These are phyloP conservation scores for Pseudogymnoascus sp. DNA, from an alignment of 2,329 filamentous ascomycete genomes.

Conservation along the genomic window DNA sequence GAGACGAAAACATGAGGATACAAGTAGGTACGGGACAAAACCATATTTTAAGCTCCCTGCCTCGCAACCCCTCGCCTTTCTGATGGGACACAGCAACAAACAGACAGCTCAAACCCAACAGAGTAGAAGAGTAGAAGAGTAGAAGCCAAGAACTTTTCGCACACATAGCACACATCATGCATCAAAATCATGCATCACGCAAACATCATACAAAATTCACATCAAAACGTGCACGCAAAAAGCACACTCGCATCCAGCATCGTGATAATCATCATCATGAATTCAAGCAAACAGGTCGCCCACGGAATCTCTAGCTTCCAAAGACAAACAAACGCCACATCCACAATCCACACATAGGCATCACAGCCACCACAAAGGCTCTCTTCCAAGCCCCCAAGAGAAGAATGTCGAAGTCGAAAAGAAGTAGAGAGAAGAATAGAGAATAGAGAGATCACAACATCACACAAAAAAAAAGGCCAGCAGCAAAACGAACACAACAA, in stretches of 20 bases:
- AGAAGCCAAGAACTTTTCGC: too few relatives aligned
- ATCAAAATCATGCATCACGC: background rate
- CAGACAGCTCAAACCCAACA: background rate
- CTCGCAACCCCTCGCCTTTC: background rate
- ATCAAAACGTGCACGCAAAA: background rate
- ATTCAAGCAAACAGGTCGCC: background rate
- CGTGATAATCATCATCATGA: background rate
- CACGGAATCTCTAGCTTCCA: background rate
- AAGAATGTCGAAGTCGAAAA: background rate
- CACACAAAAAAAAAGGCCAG: background rate
- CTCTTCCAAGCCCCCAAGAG: background rate
- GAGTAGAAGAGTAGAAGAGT: too few relatives aligned
- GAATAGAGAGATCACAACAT: background rate
- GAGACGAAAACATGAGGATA: background rate
- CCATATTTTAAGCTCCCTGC: background rate
- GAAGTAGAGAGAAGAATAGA: background rate
- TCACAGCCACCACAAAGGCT: background rate
- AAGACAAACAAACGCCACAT: background rate
- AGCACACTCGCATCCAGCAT: background rate
- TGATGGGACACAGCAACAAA: background rate
- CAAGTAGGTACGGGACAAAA: background rate
- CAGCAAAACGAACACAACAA: background rate
- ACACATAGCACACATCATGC: too few relatives aligned
- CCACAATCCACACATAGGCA: background rate
- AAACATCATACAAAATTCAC: background rate